phyloP scores from a whole-genome alignment of 768 basidiomycete genomes.

The Hortiboletus campestris region DNA sequence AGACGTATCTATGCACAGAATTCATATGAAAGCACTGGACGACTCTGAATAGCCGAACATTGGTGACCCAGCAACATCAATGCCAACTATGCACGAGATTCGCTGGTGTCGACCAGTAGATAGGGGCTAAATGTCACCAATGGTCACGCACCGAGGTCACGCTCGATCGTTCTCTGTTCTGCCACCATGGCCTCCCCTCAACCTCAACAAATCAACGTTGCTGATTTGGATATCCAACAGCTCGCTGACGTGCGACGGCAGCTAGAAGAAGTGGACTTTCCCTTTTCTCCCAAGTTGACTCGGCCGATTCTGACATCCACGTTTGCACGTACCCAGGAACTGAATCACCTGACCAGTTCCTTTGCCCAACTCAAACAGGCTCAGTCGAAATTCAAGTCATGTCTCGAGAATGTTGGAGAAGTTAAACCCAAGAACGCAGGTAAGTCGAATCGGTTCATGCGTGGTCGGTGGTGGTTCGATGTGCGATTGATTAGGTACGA shows the following conservation, averaged over 20 bases:
- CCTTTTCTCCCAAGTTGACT: neutral
- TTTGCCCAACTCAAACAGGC: constrained; percentile 92
- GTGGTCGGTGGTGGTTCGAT: neutral
- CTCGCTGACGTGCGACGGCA: constrained; percentile 87
- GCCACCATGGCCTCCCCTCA: constrained; percentile 39
- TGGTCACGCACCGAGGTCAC: constrained; percentile 13
- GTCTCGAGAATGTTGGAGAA: constrained; percentile 77
- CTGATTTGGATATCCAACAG: constrained; percentile 83
- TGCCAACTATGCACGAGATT: neutral
- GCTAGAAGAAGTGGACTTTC: constrained; percentile 73
- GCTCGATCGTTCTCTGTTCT: neutral
- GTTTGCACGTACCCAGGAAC: constrained; percentile 55
- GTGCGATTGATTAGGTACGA: constrained; percentile 57
- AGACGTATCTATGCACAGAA: neutral
- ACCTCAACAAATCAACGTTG: constrained; percentile 72
- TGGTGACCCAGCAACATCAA: too few relatives aligned
- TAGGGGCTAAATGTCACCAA: constrained; percentile 12
- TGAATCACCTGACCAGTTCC: constrained; percentile 87
- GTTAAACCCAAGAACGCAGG: constrained; percentile 69
- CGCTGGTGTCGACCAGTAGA: neutral
- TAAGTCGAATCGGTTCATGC: constrained; percentile 19
- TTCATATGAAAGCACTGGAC: neutral
- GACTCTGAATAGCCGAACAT: neutral
- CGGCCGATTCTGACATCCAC: neutral
- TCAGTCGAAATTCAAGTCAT: constrained; percentile 87